phyloP scores from a whole-genome alignment of 371 early-diverging fungal genomes.

The Coemansia sp. region DNA sequence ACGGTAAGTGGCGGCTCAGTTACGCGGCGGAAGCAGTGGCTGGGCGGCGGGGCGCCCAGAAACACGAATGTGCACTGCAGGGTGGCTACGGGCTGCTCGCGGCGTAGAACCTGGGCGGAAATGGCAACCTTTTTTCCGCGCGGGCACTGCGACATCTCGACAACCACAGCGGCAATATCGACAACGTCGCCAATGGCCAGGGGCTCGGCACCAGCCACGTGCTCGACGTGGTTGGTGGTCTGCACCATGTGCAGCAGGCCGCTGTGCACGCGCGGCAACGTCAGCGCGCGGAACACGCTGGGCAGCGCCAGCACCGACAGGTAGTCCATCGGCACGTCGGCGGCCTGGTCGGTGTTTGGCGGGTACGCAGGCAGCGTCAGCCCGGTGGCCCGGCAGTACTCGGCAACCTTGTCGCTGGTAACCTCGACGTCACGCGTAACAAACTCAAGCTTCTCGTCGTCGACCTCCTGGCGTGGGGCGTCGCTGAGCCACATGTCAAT shows the following conservation, averaged over 20 bases:
- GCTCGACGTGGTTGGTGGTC: conserved; percentile 4
- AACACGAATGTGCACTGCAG: conserved; percentile 72
- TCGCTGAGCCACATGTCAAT: conserved; percentile 64
- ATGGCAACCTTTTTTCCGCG: conserved; percentile 87
- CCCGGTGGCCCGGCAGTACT: conserved; percentile 19
- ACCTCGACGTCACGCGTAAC: conserved; percentile 7
- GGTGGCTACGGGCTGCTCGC: conserved; percentile 17
- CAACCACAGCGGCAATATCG: conserved; percentile 56
- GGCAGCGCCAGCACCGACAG: conserved; percentile 25
- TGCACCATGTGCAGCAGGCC: conserved; percentile 25
- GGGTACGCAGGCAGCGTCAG: conserved; percentile 16
- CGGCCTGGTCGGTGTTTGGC: conserved; percentile 28
- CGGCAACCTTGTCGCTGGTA: conserved; percentile 55
- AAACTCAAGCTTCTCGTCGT: conserved; percentile 4
- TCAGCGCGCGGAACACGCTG: conserved; percentile 13
- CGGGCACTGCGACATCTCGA: conserved; percentile 9
- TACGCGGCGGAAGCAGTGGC: conserved; percentile 57
- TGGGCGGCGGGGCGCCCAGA: conserved; percentile 77
- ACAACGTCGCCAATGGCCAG: conserved; percentile 77
- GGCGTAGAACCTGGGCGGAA: conserved; percentile 57
- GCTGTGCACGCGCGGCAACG: not conserved
- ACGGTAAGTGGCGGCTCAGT: conserved; percentile 76
- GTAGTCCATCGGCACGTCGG: conserved; percentile 28
- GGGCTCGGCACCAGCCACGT: conserved; percentile 46
- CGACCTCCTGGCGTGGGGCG: conserved; percentile 10